Evolutionary conservation across 202 grass and related monocot genomes (phyloP).

Genomic region (Panicum virgatum): DNA sequence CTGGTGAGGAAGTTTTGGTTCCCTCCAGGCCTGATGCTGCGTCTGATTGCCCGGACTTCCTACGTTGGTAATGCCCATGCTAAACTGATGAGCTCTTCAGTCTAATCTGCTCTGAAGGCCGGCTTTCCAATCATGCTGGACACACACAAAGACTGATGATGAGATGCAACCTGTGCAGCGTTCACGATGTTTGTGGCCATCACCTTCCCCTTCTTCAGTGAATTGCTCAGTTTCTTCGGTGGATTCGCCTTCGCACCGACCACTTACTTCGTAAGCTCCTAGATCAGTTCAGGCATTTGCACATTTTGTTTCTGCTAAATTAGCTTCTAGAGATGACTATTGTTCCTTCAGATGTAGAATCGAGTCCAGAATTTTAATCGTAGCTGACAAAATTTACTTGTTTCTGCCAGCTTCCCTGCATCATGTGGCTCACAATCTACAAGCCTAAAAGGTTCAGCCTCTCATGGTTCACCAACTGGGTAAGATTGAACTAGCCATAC

Average conservation of each 20-base stretch:
- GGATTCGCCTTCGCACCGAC: constrained; percentile 86
- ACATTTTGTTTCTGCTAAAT: neutral
- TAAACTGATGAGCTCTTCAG: neutral
- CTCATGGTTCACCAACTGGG: constrained; percentile 84
- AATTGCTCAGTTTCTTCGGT: constrained; percentile 80
- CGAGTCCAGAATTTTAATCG: neutral
- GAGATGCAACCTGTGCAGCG: constrained; percentile 42
- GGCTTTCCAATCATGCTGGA: neutral
- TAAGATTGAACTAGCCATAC: no score
- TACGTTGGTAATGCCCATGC: constrained; percentile 62
- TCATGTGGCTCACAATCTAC: neutral
- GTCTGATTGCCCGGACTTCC: constrained; percentile 52
- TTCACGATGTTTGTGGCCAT: constrained; percentile 91
- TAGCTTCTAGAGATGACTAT: no score
- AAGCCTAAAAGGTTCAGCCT: constrained; percentile 74
- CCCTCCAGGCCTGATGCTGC: constrained; percentile 55
- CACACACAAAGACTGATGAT: constrained; percentile 13
- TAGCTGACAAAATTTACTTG: neutral
- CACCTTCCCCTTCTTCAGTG: constrained; percentile 79
- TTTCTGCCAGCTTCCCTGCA: constrained; percentile 53
- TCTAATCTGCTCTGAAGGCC: neutral
- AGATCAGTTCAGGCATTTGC: neutral
- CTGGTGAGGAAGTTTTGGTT: constrained; percentile 66
- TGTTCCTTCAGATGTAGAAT: neutral
- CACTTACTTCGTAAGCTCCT: constrained; percentile 66